Conservation (phyloP, 257 asterid species). For the Gentiana macrophylla region DNA sequence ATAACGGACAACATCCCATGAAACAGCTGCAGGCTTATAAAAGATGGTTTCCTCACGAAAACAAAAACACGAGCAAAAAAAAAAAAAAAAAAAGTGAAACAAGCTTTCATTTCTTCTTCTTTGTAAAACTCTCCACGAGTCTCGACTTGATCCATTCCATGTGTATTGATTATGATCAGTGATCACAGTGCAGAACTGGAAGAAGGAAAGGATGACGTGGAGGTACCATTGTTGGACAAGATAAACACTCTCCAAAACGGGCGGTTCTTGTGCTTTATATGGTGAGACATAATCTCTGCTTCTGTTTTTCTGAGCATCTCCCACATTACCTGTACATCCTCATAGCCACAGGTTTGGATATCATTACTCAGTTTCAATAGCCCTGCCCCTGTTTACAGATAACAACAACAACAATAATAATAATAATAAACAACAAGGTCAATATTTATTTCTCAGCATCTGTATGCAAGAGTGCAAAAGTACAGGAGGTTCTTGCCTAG, state of each 20-base stretch:
- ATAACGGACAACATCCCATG: slow-evolving; percentile 3
- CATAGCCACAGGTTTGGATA: slow-evolving; percentile 88
- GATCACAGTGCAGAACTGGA: slow-evolving; percentile 21
- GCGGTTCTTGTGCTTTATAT: slow-evolving; percentile 36
- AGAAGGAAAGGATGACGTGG: slow-evolving; percentile 26
- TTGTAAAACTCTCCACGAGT: slow-evolving; percentile 6
- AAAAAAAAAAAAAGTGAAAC: too few relatives aligned
- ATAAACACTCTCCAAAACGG: slow-evolving; percentile 47
- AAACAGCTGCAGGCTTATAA: slow-evolving; percentile 9
- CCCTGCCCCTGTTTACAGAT: slow-evolving; percentile 39
- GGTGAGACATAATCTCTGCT: slow-evolving; percentile 30
- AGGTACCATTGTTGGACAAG: slow-evolving; percentile 26
- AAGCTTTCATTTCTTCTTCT: slow-evolving; percentile 6
- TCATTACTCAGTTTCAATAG: slow-evolving; percentile 83
- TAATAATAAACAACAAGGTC: not conserved
- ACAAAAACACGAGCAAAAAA: too few relatives aligned
- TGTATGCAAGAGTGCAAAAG: not conserved
- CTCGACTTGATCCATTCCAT: slow-evolving; percentile 1
- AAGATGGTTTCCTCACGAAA: slow-evolving; percentile 14
- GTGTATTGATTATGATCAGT: not conserved
- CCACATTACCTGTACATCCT: slow-evolving; percentile 97
- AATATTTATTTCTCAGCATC: not conserved
- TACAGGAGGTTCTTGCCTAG: too few relatives aligned
- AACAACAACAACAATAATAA: not conserved
- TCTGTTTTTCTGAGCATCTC: slow-evolving; percentile 73